Conservation (phyloP, 164 flowering plant species). For the Aristolochia contorta region DNA sequence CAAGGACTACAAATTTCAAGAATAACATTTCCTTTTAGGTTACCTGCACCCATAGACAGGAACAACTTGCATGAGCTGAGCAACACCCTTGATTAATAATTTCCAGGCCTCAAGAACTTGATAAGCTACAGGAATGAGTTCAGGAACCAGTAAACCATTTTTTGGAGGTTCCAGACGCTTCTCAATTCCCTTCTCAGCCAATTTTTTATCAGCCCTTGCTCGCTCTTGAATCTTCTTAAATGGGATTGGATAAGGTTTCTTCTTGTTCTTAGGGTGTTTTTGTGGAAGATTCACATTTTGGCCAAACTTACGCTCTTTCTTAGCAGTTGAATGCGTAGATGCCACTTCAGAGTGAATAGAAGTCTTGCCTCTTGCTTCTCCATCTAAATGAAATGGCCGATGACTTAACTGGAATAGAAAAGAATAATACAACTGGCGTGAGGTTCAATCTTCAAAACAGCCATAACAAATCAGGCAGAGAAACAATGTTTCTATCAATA, state of each 20-base stretch:
- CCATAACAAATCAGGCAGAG: too few species aligned
- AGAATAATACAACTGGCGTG: neutral
- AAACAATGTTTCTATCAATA: too few species aligned
- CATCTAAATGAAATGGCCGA: conserved; percentile 7
- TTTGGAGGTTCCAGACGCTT: conserved; percentile 81
- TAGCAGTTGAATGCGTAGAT: conserved; percentile 2
- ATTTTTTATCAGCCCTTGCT: conserved; percentile 61
- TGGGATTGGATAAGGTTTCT: conserved; percentile 89
- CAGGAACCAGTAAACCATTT: conserved; percentile 78
- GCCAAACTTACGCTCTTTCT: conserved; percentile 22
- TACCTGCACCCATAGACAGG: conserved; percentile 97
- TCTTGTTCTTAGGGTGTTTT: conserved; percentile 56
- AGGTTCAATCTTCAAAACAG: too few species aligned
- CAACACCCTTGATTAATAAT: conserved; percentile 61
- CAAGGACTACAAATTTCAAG: too few species aligned
- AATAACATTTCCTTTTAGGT: too few species aligned
- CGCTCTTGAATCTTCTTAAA: conserved; percentile 46
- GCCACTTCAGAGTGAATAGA: conserved; percentile 4
- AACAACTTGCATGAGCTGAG: conserved; percentile 71
- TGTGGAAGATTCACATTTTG: conserved; percentile 92
- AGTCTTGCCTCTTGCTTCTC: conserved; percentile 3
- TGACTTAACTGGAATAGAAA: conserved; percentile 1
- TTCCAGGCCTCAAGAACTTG: conserved; percentile 86
- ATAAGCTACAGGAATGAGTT: conserved; percentile 74
- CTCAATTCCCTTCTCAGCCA: conserved; percentile 74